Evolutionary conservation across 257 asterid genomes (phyloP), one percentile per base, ranked within the genome.

Genomic region (Scutellaria baicalensis): DNA sequence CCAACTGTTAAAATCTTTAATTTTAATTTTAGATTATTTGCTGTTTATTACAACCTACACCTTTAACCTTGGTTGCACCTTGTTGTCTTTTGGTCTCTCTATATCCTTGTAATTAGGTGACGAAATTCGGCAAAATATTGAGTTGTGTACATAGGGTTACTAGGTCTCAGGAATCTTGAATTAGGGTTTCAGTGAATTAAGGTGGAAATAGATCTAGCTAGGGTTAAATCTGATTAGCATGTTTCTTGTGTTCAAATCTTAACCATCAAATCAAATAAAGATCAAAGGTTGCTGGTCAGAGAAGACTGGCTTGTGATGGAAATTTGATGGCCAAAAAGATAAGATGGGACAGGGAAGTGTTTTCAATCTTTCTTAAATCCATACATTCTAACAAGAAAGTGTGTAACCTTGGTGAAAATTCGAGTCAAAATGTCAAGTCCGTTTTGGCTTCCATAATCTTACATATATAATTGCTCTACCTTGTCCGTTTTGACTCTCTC

Each of bases 251-350:
- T 77, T 77, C 52, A 81, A 79, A 80, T 83, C 84, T 71, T 60
- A 83, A 85, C 86, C 90, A 76, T 85, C 90, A 85, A 80, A 85
- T 85, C 86, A 84, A 68, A 67, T 73, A 71, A 68, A 70, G 56
- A 70, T 64, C 74, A 57, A 75, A 1, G 20, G 5, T 57, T 74
- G 78, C 44, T 45, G 79, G 79, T 70, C 77, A 74, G 68, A 59
- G n/a, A 60, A 8, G 58, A 58, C 40, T 60, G 71, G 69, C 61
- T 76, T 23, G 64, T 68, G 79, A 71, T 74, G 80, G 81, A 65
- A 70, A 63, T 80, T 65, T 69, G 79, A 80, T 65, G 77, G 58
- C 33, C 69, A 63, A 71, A 61, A 65, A 57, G 62, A 78, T 63
- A 17, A 66, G 87, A 82, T 84, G 83, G 70, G 89, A 82, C 89